Evolutionary conservation across 352 stramenopile genomes (phyloP), one percentile per base, ranked within the genome.

Genomic region (Phytopythium mirpurense): DNA sequence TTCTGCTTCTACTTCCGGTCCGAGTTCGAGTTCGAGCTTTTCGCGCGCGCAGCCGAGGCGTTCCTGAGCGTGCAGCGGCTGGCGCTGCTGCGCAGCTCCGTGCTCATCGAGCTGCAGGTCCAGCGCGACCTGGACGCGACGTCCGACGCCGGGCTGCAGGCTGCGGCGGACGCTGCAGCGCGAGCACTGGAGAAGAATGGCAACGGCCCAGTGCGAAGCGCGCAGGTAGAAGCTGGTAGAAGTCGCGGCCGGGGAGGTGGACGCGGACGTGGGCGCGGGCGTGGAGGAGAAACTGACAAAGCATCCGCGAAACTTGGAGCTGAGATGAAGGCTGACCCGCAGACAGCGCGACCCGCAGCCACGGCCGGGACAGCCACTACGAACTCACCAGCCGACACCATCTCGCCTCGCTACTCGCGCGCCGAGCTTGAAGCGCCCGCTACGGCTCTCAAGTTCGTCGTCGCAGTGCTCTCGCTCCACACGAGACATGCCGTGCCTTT

Each of bases 1-100:
- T 87, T 68, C 55, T 86, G 73, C 63, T 89, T 89, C 62, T 65
- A 80, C 57, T 87, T 89, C 48, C 67, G 72, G 41, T 73, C 73
- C 29, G 50, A 70, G 26, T 62, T 70, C 45, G 78, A 89, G 57
- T 87, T 65, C 53, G 60, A 76, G 8, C 47, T 86, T 27, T 86
- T 89, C 59, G 72, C 62, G 21, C 57, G 48, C 31, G 70, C 66
- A 0, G 27, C 76, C 5, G 32, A 56, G 3, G 74, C 75, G 1
- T 77, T 67, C 31, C 56, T 43, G 18, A 64, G 64, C 12, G 65
- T 78, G 43, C 72, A 83, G 56, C 59, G 67, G 21, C 74, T 75
- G 44, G 63, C 63, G 46, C 41, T 89, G 41, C 47, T 86, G 26
- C 67, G 74, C 11, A 73, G 65, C 12, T 87, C 78, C 8, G 57